These are phyloP conservation scores for Pythium coloratum DNA, from an alignment of 352 stramenopile species.

Conservation along the genomic window DNA sequence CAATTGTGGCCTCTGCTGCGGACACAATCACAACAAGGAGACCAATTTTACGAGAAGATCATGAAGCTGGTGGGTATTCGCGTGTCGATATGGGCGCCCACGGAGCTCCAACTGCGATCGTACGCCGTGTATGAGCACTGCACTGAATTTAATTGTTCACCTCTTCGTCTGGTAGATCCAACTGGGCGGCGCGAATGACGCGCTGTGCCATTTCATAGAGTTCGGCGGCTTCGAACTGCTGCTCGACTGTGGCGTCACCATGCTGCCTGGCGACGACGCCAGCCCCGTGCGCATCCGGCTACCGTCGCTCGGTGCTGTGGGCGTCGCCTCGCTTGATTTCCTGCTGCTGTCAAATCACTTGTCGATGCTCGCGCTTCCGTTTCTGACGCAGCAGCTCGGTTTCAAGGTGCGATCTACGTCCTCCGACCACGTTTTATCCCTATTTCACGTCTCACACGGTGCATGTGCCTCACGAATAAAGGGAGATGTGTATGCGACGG, in stretches of 20 bases:
- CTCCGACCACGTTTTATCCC: not conserved
- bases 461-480: constrained; percentile 12
- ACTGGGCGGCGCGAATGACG: constrained; percentile 65
- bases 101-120: not conserved
- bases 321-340: constrained; percentile 65
- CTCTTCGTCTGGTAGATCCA: constrained; percentile 52
- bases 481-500: constrained; percentile 69
- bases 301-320: constrained; percentile 35
- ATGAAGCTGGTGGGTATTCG: constrained; percentile 28
- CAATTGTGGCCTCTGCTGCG: not conserved
- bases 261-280: constrained; percentile 25
- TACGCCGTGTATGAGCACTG: not conserved
- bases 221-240: constrained; percentile 79
- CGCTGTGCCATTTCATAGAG: constrained; percentile 78
- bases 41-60: not conserved
- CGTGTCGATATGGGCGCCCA: not conserved
- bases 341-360: constrained; percentile 76
- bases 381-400: constrained; percentile 70
- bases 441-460: not conserved
- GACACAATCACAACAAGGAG: not conserved
- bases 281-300: constrained; percentile 28
- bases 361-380: constrained; percentile 67
- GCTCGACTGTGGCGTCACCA: constrained; percentile 62
- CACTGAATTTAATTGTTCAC: not conserved
- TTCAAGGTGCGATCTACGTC: constrained; percentile 46